These are phyloP conservation scores for Fraxinus excelsior DNA, from an alignment of 257 asterid genomes.

Conservation along the genomic window DNA sequence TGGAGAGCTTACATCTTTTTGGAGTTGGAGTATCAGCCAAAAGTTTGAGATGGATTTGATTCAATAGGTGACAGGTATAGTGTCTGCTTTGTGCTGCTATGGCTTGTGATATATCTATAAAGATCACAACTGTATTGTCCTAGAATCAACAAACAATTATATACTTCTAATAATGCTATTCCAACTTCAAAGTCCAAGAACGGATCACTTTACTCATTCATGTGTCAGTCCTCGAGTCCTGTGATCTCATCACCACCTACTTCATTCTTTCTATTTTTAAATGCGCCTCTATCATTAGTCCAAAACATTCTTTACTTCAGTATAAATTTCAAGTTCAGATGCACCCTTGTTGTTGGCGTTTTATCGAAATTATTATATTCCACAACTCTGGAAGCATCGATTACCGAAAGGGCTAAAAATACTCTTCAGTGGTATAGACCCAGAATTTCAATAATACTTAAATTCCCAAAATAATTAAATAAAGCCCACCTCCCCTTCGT, in stretches of 20 bases:
- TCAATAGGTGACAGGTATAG: background rate
- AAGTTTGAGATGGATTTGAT: background rate
- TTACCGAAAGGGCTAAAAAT: background rate
- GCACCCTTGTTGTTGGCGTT: background rate
- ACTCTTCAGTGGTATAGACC: background rate
- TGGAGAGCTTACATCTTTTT: background rate
- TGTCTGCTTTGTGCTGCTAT: background rate
- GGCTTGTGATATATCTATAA: background rate
- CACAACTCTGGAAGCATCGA: background rate
- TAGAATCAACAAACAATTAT: background rate
- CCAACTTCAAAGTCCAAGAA: constrained; percentile 2
- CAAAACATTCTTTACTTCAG: background rate
- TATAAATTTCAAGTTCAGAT: background rate
- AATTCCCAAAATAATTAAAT: background rate
- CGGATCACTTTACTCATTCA: background rate
- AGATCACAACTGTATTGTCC: background rate
- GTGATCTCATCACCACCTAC: background rate
- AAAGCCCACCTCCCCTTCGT: background rate
- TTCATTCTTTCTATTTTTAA: background rate
- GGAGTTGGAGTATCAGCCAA: background rate
- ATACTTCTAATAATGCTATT: background rate
- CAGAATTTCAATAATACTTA: background rate
- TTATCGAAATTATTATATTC: background rate
- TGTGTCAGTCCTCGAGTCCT: background rate
- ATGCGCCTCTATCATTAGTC: background rate